Percentiles rank a stretch among this genome's conserved stretches.
Evolutionary conservation across 1,284 basidiomycete species (phyloP).

Genomic region (Cutaneotrichosporon sp.): DNA sequence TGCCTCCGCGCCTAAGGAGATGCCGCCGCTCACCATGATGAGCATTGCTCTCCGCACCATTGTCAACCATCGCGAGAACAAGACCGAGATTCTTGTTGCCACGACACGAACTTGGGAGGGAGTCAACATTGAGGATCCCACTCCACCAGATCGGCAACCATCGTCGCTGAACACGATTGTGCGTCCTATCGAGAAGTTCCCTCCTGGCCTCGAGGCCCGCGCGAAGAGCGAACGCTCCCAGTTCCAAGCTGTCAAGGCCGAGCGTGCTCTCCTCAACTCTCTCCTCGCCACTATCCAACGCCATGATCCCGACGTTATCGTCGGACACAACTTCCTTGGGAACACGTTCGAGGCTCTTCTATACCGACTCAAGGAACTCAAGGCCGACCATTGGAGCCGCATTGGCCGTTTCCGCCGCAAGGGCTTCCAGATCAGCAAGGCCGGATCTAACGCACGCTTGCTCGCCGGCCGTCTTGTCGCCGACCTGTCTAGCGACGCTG

Average conservation of each 20-base stretch:
- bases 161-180: constrained; percentile 83
- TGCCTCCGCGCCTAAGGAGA: constrained; percentile 66
- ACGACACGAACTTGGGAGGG: constrained; percentile 84
- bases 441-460: constrained; percentile 79
- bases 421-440: constrained; percentile 64
- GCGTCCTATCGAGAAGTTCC: constrained; percentile 85
- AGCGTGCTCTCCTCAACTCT: constrained; percentile 78
- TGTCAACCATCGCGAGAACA: constrained; percentile 90
- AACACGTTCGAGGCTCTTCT: constrained; percentile 86
- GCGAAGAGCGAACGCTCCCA: constrained; percentile 63
- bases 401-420: constrained; percentile 86
- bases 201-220: constrained; percentile 70
- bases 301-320: constrained; percentile 88
- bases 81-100: constrained; percentile 83
- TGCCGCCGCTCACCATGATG: constrained; percentile 85
- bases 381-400: constrained; percentile 87
- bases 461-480: constrained; percentile 82
- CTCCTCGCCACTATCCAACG: constrained; percentile 77
- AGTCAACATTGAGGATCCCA: constrained; percentile 80
- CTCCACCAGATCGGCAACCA: constrained; percentile 76
- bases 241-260: constrained; percentile 73
- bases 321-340: constrained; percentile 94
- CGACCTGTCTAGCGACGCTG: constrained; percentile 89
- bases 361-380: constrained; percentile 83
- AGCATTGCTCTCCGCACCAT: constrained; percentile 85